Base-by-base conservation (phyloP, 2,329 filamentous ascomycete species). In the Colletotrichum paranaense region DNA sequence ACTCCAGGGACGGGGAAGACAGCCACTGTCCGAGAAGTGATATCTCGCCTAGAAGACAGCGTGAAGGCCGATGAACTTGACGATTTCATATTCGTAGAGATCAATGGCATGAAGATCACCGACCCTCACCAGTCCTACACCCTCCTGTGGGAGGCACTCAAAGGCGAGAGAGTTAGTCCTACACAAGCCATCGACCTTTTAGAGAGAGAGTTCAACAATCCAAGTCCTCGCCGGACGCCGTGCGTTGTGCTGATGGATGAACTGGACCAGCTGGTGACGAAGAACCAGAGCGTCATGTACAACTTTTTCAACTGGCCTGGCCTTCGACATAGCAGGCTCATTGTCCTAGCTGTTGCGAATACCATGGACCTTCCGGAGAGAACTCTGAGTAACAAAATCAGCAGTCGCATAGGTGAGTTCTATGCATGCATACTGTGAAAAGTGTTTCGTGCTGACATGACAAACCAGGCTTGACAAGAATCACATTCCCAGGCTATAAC, bases 271-370 rank as follows among this genome's bases (percentile, higher is more conserved):
- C 90, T 99, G 8, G 97, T 99, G 5, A 99, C 97, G 14, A 97
- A 96, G 80, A 98, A 98, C 79, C 97, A 99, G 82, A 96, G 94
- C n/a, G 97, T 99, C 84, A 99, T 99, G 97, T 99, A 99, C 86
- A 99, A 99, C 83, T 99, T 99, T 83, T 99, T 99, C 89, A 99
- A 99, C 80, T 99, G 97, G 97, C 97, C 97, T 4, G 94, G 94
- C 12, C 87, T 98, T 67, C 91, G 94, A 62, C 95, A 99, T 82
- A 98, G 95, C 67, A 91, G 95, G 62, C 88, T 99, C 57, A 98
- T 99, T 81, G 97, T 99, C 7, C 90, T 99, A 7, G 97, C 97
- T 12, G 97, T 99, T 22, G 97, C 97, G 65, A 99, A 99, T 82
- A 99, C 97, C 28, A 99, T 99, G 97, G 97, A 99, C 84, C 85